A percentile compares a stretch with the other conserved stretches of the same genome.
Conservation (phyloP, 139 green algal genomes). For the Pycnococcus provasolii region DNA sequence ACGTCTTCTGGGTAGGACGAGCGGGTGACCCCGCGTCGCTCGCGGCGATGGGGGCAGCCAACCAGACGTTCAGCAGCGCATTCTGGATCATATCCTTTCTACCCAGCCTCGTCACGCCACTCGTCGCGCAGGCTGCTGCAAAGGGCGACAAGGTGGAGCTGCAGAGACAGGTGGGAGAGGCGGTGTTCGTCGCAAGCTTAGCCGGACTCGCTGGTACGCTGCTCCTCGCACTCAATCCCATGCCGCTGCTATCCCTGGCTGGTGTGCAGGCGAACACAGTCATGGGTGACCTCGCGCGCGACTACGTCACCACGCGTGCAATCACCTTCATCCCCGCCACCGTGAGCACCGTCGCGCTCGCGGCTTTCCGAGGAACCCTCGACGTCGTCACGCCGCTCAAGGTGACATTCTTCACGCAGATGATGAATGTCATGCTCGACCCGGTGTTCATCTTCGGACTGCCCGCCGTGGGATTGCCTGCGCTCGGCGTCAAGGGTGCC, state of each 20-base stretch:
- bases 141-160: constrained; percentile 14
- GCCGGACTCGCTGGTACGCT: constrained; percentile 19
- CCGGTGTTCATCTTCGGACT: constrained; percentile 24
- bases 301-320: constrained; percentile 11
- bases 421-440: constrained; percentile 25
- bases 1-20: constrained; percentile 25
- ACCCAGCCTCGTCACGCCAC: constrained; percentile 14
- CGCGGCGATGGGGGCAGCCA: constrained; percentile 20
- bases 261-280: background rate
- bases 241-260: background rate
- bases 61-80: constrained; percentile 12
- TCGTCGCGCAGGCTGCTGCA: constrained; percentile 22
- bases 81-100: constrained; percentile 32
- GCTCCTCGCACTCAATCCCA: background rate
- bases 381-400: constrained; percentile 26
- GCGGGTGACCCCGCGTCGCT: constrained; percentile 17
- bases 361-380: constrained; percentile 22
- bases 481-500: constrained; percentile 21
- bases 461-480: background rate
- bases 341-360: constrained; percentile 22
- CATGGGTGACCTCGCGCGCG: background rate
- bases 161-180: constrained; percentile 11
- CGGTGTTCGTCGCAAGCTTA: constrained; percentile 13
- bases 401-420: constrained; percentile 14
- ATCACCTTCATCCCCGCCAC: constrained; percentile 26